phyloP scores from a whole-genome alignment of 192 early-diverging fungal species.

The Umbelopsis vinacea region DNA sequence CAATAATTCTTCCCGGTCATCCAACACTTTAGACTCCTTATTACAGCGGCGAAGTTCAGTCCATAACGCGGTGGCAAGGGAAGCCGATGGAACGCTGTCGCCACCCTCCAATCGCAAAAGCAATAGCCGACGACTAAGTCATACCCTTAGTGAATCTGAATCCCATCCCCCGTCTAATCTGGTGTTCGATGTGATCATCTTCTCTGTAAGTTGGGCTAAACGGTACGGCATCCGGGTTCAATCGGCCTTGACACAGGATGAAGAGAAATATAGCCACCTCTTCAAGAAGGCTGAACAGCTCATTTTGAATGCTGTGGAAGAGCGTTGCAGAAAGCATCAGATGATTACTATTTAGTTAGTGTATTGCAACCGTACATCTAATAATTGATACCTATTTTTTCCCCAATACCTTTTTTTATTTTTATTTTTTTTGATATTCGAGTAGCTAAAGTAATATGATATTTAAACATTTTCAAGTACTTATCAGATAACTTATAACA shows the following conservation, averaged over 20 bases:
- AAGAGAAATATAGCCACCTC: background rate
- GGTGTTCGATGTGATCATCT: background rate
- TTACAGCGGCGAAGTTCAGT: background rate
- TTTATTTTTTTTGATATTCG: background rate
- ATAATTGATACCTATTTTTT: background rate
- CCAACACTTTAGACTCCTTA: conserved; percentile 3
- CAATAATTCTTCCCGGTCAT: background rate
- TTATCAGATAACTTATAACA: no score
- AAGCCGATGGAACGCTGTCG: background rate
- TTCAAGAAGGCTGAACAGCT: conserved; percentile 17
- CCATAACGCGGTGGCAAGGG: background rate
- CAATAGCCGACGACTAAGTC: background rate
- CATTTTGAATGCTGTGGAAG: background rate
- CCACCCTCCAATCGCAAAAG: background rate
- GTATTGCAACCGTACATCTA: background rate
- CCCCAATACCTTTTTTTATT: background rate
- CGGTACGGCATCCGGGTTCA: conserved; percentile 10
- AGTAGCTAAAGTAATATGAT: background rate
- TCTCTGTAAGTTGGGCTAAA: conserved; percentile 10
- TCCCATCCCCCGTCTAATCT: background rate
- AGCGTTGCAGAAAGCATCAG: background rate
- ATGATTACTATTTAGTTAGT: background rate
- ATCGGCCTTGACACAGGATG: background rate
- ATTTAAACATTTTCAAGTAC: background rate
- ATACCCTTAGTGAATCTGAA: background rate